Evolutionary conservation across 257 asterid species (phyloP), one percentile per base, ranked within the genome.

Genomic region (Paulownia fortunei): DNA sequence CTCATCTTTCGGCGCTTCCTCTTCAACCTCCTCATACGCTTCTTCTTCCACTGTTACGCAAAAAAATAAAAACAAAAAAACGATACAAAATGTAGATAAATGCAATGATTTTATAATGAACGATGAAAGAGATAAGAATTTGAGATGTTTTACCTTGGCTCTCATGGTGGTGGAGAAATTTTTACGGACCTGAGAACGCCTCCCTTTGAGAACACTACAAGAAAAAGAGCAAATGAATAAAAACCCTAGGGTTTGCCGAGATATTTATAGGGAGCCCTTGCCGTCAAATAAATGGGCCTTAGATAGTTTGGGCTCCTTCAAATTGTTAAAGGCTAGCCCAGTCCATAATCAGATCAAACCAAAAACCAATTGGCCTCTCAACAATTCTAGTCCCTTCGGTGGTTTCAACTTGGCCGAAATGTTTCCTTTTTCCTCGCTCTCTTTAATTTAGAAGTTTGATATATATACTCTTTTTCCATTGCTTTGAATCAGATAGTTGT

Each of bases 1-100:
- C 88, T 84, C 88, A 84, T 84, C 88, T 84, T 84, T 81, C 88
- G 86, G 80, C 88, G 88, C 88, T 84, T 84, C 84, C 88, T 84
- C 82, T 84, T 84, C 84, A 84, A 79, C 74, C 88, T 65, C 84
- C 88, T 84, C 88, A 81, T 84, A 52, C 88, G 88, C 88, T 84
- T 84, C 88, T 84, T 84, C 86, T 84, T 84, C 88, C 88, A 84
- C 88, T 84, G 85, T 81, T 60, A 71, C n/a, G 34, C 13, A 71
- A 4, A 61, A 12, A 12, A 60, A 44, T 3, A 1, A 64, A 37
- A 0, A 34, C 2, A 32, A 10, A 47, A 6, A 8, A 10, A 16
- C 2, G 5, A 30, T 2, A 0, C n/a, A 8, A 73, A 36, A 8
- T 47, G 1, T 1, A 27, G 18, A 47, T 8, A 7, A 44, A 32